Evolutionary conservation across 352 stramenopile species (phyloP), one percentile per base, ranked within the genome.

Genomic region (Pythium dissimile): DNA sequence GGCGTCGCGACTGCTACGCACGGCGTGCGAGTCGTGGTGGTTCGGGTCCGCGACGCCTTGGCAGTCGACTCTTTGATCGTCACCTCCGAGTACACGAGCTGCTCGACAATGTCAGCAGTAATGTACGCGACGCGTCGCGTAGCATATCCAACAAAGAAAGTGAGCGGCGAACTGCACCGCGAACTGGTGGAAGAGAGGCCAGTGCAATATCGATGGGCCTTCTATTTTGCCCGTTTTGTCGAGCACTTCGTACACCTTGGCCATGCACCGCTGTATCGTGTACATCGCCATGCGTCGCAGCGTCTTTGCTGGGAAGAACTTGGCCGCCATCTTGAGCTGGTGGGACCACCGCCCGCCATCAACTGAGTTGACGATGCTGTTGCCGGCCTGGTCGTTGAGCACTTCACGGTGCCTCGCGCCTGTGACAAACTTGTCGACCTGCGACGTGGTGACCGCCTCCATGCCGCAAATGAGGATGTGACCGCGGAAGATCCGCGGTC

Each of bases 101-200:
- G 20, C 5, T 46, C 21, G 5, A 31, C 39, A 20, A 30, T 28
- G 21, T 46, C n/a, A n/a, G n/a, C n/a, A n/a, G n/a, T n/a, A n/a
- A n/a, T n/a, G n/a, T n/a, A n/a, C n/a, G n/a, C n/a, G n/a, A n/a
- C n/a, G n/a, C n/a, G n/a, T n/a, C n/a, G n/a, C n/a, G n/a, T n/a
- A 42, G 38, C 18, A 3, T 27, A 24, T 9, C 3, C 11, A 12
- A 44, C 38, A 44, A 24, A 44, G 7, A n/a, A n/a, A n/a, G n/a
- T n/a, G n/a, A n/a, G n/a, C n/a, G n/a, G n/a, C n/a, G n/a, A n/a
- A n/a, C 43, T 84, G 66, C 12, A 86, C 72, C 3, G 75, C 65
- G 35, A 84, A 84, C 11, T 66, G 56, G 21, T 82, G 72, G 46
- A 83, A 83, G 7, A 73, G 42, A n/a, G n/a, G n/a, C n/a, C n/a